Base-by-base conservation (phyloP, 2,329 filamentous ascomycete genomes). In the Diaporthe eres region DNA sequence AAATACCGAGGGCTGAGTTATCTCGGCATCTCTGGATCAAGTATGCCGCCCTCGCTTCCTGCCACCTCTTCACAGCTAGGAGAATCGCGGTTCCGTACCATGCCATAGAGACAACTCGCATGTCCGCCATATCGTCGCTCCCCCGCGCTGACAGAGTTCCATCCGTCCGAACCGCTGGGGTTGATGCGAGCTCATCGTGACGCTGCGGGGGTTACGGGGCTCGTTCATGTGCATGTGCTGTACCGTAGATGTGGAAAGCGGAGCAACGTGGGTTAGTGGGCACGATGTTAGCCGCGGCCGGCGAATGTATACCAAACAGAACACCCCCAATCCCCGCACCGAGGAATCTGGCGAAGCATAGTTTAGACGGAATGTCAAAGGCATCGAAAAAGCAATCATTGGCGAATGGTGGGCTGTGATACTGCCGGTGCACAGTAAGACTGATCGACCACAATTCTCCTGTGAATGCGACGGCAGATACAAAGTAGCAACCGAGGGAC, bases 111-210 rank as follows among this genome's bases (percentile, higher is more conserved):
- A 37, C 65, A 53, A 13, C 51, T 42, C n/a, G 22, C 22, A 55
- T 12, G n/a, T 39, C 65, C 65, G n/a, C 49, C 65, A 70, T 22
- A 28, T n/a, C 34, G 25, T 39, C 34, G 8, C 15, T 55, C 31
- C 49, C 49, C 65, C 65, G 49, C 65, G 65, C 47, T 70, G 47
- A 8, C 39, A 28, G 2, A 53, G 65, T 70, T 70, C 65, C 65
- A 42, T 55, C 65, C 42, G 49, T 39, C 65, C 65, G 65, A 42
- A 70, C 65, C 34, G 31, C 65, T 55, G 65, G 65, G 65, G 49
- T 70, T 34, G 34, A 55, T 42, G n/a, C 34, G 22, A 22, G 13
- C 13, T 28, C 49, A 42, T 39, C 15, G 42, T 42, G 65, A 39
- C 47, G 31, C 34, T 68, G 31, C 65, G 65, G 65, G 47, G 47